A percentile compares a stretch with the other conserved stretches of the same genome.
These are phyloP conservation scores for Panaeolus cyanescens DNA, from an alignment of 768 basidiomycete genomes.

Conservation along the genomic window DNA sequence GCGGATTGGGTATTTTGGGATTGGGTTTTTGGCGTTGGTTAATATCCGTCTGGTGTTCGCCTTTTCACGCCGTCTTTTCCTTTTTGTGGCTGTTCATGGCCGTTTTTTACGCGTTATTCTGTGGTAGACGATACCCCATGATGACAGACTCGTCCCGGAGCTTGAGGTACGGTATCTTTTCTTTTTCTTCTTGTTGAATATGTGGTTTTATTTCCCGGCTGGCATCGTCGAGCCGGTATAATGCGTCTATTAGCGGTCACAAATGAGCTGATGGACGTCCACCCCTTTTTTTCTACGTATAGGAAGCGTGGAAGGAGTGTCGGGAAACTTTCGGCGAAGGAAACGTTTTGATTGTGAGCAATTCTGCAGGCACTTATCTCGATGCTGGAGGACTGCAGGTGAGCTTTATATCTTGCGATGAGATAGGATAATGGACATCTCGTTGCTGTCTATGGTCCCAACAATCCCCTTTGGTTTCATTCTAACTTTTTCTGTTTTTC, in stretches of 20 bases:
- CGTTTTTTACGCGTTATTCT: background rate
- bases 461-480: background rate
- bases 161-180: conserved; percentile 52
- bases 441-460: background rate
- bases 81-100: background rate
- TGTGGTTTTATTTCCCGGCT: background rate
- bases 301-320: conserved; percentile 80
- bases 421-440: background rate
- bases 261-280: background rate
- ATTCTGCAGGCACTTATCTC: conserved; percentile 84
- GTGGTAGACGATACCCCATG: conserved; percentile 74
- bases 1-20: too few species aligned
- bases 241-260: conserved; percentile 2
- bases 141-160: conserved; percentile 76
- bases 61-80: background rate
- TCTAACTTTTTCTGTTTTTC: background rate
- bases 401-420: conserved; percentile 20
- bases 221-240: background rate
- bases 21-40: background rate
- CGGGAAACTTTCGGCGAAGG: conserved; percentile 70
- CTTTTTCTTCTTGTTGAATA: background rate
- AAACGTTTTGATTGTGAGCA: conserved; percentile 90
- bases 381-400: conserved; percentile 84
- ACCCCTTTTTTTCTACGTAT: background rate
- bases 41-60: background rate